Base-by-base conservation (phyloP, 2,329 filamentous ascomycete genomes). In the Eurotiales sp. region DNA sequence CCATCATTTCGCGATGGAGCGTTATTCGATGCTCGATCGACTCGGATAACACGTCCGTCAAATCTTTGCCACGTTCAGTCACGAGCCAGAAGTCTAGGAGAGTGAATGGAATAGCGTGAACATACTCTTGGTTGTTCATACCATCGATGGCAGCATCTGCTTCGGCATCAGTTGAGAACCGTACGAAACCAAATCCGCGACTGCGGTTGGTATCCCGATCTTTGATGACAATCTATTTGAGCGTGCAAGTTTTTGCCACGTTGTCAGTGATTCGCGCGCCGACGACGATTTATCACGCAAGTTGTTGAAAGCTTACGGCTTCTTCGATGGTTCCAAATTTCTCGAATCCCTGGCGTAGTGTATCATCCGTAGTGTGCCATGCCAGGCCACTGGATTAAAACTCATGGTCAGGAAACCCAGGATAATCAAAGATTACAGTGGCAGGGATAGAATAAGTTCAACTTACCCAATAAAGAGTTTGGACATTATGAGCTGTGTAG, bases 141-240 rank as follows among this genome's bases (percentile, higher is more conserved):
- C 59, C 64, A 19, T 59, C 59, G 60, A 72, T 68, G 7, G 73
- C 73, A 27, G 64, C 61, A 29, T 75, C 69, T 7, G 73, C 72
- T 46, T 76, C 73, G 14, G 52, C 58, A 4, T 71, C 69, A 45
- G 54, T 68, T 46, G 82, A 75, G 74, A 92, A 99, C 62, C 91
- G 88, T 58, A 99, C 92, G 71, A 97, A 97, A 43, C 93, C 93
- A 71, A 97, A 99, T 55, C 93, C 93, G 71, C 93, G 89, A 79
- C 91, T 96, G 71, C 92, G 90, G 64, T 90, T 88, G 65, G 92
- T 96, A 69, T 97, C 92, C 65, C 91, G 89, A 72, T 99, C 92
- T 77, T 96, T 97, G 64, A 97, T 91, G 61, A 99, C 92, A 57
- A 96, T 88, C 92, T 97, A 65, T 44, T 4, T 32, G 8, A 21